Conservation (phyloP, 1,284 basidiomycete species). For the Trametes polyzona region DNA sequence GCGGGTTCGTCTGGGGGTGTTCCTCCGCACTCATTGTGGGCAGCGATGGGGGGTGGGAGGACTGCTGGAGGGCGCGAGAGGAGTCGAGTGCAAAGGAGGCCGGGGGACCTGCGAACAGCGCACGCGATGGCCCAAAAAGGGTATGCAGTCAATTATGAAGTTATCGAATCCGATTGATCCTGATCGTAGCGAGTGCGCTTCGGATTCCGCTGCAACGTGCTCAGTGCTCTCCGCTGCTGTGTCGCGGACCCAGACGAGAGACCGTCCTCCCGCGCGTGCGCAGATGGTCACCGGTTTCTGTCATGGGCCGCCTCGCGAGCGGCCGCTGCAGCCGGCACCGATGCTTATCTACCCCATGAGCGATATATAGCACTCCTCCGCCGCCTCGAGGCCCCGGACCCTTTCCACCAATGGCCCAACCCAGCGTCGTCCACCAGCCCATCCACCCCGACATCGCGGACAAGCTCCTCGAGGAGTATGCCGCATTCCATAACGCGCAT, state of each 20-base stretch:
- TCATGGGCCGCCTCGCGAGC: neutral
- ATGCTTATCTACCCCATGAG: slow-evolving; percentile 6
- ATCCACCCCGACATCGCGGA: slow-evolving; percentile 61
- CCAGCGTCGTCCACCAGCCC: slow-evolving; percentile 44
- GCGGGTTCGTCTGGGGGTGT: slow-evolving; percentile 21
- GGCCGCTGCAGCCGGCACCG: neutral
- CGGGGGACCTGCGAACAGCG: neutral
- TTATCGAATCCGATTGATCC: slow-evolving; percentile 27
- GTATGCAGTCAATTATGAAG: slow-evolving; percentile 1
- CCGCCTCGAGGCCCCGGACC: neutral
- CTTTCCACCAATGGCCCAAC: slow-evolving; percentile 30
- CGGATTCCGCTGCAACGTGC: neutral
- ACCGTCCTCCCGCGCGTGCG: neutral
- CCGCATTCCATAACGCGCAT: slow-evolving; percentile 59
- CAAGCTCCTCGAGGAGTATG: slow-evolving; percentile 65
- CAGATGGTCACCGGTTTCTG: neutral
- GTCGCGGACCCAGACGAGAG: neutral
- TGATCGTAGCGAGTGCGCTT: slow-evolving; percentile 6
- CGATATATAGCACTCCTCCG: slow-evolving; percentile 3
- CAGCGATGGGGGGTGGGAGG: neutral
- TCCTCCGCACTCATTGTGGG: slow-evolving; percentile 23
- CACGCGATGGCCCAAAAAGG: neutral
- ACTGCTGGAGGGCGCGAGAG: neutral
- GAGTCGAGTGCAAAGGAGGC: neutral
- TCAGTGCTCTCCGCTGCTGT: neutral